Evolutionary conservation across 2,329 filamentous ascomycete species (phyloP), one percentile per base, ranked within the genome.

Genomic region (Dothideomycetes sp.): DNA sequence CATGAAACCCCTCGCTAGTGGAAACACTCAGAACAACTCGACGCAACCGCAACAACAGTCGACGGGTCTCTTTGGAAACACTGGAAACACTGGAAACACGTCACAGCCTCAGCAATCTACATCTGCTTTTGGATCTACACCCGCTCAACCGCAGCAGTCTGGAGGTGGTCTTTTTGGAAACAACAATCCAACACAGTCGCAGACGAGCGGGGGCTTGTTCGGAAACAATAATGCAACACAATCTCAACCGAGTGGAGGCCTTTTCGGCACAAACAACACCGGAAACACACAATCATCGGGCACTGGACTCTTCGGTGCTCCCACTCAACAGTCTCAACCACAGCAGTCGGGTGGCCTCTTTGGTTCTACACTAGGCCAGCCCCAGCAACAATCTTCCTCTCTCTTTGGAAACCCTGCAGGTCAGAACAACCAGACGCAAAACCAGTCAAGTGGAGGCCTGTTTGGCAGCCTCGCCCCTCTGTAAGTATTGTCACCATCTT

Each of bases 401-500:
- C 38, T 57, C 7, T 57, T 59, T 38, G 52, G 56, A 11, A 37
- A 37, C n/a, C 34, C 34, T n/a, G 16, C 34, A 12, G 33, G 34
- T 15, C 38, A 40, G 31, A 40, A 40, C 31, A 32, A 40, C 17
- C 33, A 36, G 33, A 2, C 38, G 18, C 38, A 45, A 40, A 31
- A 43, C 27, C 37, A 43, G 9, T 40, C 40, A 22, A 43, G 37
- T 31, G 45, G 22, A 12, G 30, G 56, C 5, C 55, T 61, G 16
- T 62, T 62, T 34, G 60, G 57, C 33, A 39, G 50, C 16, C 55
- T 27, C n/a, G n/a, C n/a, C n/a, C n/a, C n/a, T n/a, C n/a, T n/a
- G n/a, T n/a, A n/a, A n/a, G n/a, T n/a, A n/a, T n/a, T n/a, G n/a
- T n/a, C n/a, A n/a, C n/a, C n/a, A n/a, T n/a, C n/a, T n/a, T n/a